Conservation (phyloP, 2,329 filamentous ascomycete genomes). For the Alternaria alternata region DNA sequence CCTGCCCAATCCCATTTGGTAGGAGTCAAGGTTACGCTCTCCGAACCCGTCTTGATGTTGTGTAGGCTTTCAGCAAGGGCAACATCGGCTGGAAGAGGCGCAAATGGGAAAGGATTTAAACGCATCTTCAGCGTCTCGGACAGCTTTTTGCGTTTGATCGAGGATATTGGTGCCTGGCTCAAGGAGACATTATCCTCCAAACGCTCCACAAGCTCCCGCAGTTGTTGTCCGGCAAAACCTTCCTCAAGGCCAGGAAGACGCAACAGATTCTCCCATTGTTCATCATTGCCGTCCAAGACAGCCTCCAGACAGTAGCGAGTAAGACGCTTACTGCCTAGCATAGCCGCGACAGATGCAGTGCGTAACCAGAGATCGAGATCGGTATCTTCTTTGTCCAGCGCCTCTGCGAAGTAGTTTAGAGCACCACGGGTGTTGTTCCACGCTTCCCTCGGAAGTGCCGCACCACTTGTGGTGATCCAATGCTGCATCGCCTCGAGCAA, state of each 20-base stretch:
- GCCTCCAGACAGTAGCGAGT: conserved; percentile 70
- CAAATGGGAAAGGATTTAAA: conserved; percentile 61
- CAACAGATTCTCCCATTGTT: conserved; percentile 61
- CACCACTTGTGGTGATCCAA: conserved; percentile 48
- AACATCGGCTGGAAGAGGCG: conserved; percentile 49
- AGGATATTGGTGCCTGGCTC: conserved; percentile 59
- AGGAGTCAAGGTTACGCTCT: conserved; percentile 47
- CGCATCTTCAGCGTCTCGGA: conserved; percentile 62
- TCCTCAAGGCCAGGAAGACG: conserved; percentile 62
- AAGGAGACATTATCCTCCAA: conserved; percentile 65
- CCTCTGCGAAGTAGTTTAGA: conserved; percentile 66
- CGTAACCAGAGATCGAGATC: conserved; percentile 71
- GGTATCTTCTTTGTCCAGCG: conserved; percentile 70
- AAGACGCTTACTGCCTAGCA: conserved; percentile 66
- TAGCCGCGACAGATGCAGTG: conserved; percentile 64
- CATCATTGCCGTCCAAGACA: conserved; percentile 68
- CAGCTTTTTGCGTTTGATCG: conserved; percentile 60
- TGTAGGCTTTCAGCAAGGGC: conserved; percentile 26
- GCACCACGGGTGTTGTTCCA: conserved; percentile 41
- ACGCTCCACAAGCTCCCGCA: conserved; percentile 55
- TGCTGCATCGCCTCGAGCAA: conserved; percentile 76
- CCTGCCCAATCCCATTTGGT: conserved; percentile 57
- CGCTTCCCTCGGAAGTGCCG: conserved; percentile 45
- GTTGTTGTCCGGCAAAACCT: conserved; percentile 47
- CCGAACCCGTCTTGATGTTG: conserved; percentile 38